Evolutionary conservation across 2,329 filamentous ascomycete species (phyloP).

Genomic region (Xylaria sp.): DNA sequence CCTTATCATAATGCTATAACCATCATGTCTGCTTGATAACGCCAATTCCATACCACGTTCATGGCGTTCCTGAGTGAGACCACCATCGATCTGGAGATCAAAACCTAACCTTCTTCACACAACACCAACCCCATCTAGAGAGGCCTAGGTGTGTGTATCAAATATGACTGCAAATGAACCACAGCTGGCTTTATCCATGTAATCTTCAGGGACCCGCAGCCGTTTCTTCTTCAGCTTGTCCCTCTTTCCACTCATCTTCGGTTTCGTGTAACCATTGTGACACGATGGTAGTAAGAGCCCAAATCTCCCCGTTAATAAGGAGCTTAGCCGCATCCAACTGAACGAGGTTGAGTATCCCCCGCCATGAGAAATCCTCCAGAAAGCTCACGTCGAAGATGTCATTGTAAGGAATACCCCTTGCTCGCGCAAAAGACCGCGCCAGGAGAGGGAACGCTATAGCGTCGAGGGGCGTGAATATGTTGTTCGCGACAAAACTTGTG

Average conservation of each 20-base stretch:
- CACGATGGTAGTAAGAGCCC: conserved; percentile 45
- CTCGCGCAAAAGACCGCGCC: conserved; percentile 46
- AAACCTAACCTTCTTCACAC: background rate
- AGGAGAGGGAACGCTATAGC: conserved; percentile 49
- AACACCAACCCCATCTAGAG: background rate
- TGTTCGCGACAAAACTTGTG: conserved; percentile 45
- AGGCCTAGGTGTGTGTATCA: background rate
- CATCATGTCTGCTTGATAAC: background rate
- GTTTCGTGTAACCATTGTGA: conserved; percentile 46
- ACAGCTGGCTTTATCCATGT: background rate
- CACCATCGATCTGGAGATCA: background rate
- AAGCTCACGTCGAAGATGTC: conserved; percentile 45
- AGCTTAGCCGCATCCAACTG: conserved; percentile 50
- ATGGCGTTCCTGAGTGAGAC: too few relatives aligned
- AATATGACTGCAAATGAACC: background rate
- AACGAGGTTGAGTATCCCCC: conserved; percentile 49
- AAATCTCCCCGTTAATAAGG: conserved; percentile 48
- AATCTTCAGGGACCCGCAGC: background rate
- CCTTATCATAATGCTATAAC: background rate
- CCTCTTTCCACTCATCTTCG: conserved; percentile 48
- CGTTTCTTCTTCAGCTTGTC: conserved; percentile 15
- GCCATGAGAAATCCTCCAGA: conserved; percentile 43
- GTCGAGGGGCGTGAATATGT: conserved; percentile 52
- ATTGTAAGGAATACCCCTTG: conserved; percentile 41
- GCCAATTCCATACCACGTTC: background rate